Base-by-base conservation (phyloP, 2,329 filamentous ascomycete genomes). In the Orbilia ellipsospora region DNA sequence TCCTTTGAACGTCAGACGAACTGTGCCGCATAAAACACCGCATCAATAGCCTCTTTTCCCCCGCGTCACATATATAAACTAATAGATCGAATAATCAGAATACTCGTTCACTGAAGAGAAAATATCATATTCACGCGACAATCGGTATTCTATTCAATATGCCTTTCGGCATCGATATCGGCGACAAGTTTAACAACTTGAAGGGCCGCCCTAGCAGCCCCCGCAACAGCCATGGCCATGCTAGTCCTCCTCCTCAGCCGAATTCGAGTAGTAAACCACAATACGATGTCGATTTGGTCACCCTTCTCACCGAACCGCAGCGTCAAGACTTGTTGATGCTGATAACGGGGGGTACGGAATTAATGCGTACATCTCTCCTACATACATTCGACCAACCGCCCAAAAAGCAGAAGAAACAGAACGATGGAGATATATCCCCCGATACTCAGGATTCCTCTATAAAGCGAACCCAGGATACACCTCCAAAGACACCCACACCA, bases 401-500 rank as follows among this genome's bases (percentile, higher is more conserved):
- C 5, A 77, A 77, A 45, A 77, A 77, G 42, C 12, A 52, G 5
- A 62, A 77, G 68, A 48, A 76, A 79, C 69, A 78, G 77, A 78
- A 77, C 44, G 44, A 48, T 18, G 6, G 16, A n/a, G 15, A 15
- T 18, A 36, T 36, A 36, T 13, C 8, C 67, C 76, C 75, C 77
- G 61, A 76, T 66, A 70, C 66, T 74, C 70, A 69, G 72, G 40
- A 74, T 55, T 80, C 80, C 52, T 63, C 64, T 48, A 1, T 13
- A 48, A 48, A 80, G 31, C 80, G 82, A 69, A 79, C 77, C 79
- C 78, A 0, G 79, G 80, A 18, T 81, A 81, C 48, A 77, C 81
- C 51, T 78, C 81, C 26, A 81, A 61, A 16, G 23, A 15, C 36
- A 42, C 36, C 48, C 16, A 81, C 81, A 31, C 78, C 54, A 4